A percentile compares a stretch with the other conserved stretches of the same genome.
phyloP scores from a whole-genome alignment of 1,284 basidiomycete genomes.

The Agaricales sp. region DNA sequence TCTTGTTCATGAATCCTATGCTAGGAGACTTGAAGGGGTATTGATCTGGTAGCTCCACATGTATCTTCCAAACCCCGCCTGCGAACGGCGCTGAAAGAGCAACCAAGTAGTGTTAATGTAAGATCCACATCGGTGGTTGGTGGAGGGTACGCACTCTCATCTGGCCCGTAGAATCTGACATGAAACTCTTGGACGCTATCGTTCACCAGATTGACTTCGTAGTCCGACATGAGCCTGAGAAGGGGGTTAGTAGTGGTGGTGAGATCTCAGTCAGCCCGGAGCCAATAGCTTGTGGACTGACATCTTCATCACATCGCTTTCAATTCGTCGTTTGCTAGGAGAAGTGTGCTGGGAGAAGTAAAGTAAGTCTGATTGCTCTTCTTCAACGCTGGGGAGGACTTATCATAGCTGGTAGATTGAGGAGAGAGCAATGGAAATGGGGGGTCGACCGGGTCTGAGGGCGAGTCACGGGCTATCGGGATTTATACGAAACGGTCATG shows the following conservation, averaged over 20 bases:
- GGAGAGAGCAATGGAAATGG: conserved; percentile 9
- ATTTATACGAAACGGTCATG: background rate
- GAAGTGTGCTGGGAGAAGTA: conserved; percentile 26
- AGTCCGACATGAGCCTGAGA: conserved; percentile 90
- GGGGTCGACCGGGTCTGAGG: background rate
- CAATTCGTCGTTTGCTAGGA: conserved; percentile 81
- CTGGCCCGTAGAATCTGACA: conserved; percentile 89
- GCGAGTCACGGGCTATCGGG: background rate
- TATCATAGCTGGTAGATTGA: conserved; percentile 22
- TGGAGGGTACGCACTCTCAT: conserved; percentile 73
- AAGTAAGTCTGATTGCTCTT: conserved; percentile 3
- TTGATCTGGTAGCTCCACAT: conserved; percentile 97
- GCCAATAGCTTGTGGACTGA: conserved; percentile 29
- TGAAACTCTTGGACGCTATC: conserved; percentile 99
- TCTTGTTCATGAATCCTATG: conserved; percentile 99
- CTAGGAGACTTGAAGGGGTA: conserved; percentile 99
- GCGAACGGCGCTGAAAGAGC: conserved; percentile 75
- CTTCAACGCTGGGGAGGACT: conserved; percentile 16
- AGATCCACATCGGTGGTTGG: conserved; percentile 7
- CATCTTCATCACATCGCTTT: conserved; percentile 99
- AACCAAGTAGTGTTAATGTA: conserved; percentile 4
- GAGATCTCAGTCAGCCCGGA: background rate
- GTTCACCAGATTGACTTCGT: conserved; percentile 94
- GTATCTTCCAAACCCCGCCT: conserved; percentile 97
- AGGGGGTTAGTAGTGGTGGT: conserved; percentile 1